A percentile compares a stretch with the other conserved stretches of the same genome.
phyloP scores from a whole-genome alignment of 371 early-diverging fungal species.

The Mortierella sp. region DNA sequence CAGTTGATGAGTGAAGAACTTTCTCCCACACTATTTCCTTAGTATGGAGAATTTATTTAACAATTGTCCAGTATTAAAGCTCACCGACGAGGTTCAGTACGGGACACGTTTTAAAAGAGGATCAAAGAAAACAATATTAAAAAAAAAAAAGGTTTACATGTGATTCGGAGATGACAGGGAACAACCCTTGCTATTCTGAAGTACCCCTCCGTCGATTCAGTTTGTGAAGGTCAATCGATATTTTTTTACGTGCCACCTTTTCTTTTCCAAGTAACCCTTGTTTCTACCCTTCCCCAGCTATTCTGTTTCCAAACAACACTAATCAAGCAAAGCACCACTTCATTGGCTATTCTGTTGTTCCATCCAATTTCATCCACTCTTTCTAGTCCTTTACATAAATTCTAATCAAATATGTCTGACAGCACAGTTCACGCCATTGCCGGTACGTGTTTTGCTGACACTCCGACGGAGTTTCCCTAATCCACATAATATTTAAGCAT shows the following conservation, averaged over 20 bases:
- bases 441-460: slow-evolving; percentile 60
- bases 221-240: slow-evolving; percentile 6
- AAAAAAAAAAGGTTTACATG: slow-evolving; percentile 11
- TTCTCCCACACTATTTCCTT: not conserved
- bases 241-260: not conserved
- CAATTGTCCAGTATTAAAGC: not conserved
- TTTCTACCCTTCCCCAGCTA: not conserved
- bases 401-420: slow-evolving; percentile 81
- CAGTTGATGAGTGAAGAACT: not conserved
- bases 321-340: too few relatives aligned
- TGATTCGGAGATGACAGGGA: slow-evolving; percentile 13
- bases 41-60: not conserved
- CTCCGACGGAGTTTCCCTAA: not conserved
- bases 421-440: slow-evolving; percentile 94
- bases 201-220: not conserved
- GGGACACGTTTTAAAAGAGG: not conserved
- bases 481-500: not conserved
- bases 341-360: too few relatives aligned
- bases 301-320: not conserved
- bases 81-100: not conserved
- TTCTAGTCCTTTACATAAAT: slow-evolving; percentile 3
- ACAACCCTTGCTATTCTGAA: not conserved
- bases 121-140: not conserved
- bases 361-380: slow-evolving; percentile 1
- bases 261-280: not conserved